Evolutionary conservation across 306 rosid genomes (phyloP), one percentile per base, ranked within the genome.

Genomic region (Cucurbita pepo): DNA sequence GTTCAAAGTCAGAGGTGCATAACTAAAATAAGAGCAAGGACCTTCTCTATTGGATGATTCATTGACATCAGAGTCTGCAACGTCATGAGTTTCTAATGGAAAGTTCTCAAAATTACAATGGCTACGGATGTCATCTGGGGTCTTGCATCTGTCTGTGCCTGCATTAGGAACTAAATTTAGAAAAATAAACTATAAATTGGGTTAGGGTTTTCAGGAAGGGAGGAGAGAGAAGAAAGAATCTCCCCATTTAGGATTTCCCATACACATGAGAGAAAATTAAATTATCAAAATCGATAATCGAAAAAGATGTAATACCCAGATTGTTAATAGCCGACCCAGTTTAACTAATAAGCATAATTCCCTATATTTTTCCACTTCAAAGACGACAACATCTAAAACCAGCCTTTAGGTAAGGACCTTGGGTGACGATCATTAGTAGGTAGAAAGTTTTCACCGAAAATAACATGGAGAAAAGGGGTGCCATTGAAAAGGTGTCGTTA

Each of bases 51-150:
- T 47, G 71, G 71, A 54, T 51, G 71, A 76, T 63, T 71, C 74
- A 79, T 72, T 80, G 72, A 79, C 83, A 83, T 78, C 84, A 52
- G 82, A 77, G 84, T 76, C 82, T 47, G 72, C 71, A 58, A 61
- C 53, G 78, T 48, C 44, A 72, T 60, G 81, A 65, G 81, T 80
- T 77, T 79, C 72, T 78, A 76, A 77, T 67, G 79, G 56, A 72
- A 74, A 54, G 70, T 75, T 76, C 67, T 79, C 81, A 15, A 52
- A 50, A 40, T 74, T 77, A 72, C 76, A 79, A 85, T 56, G 83
- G 60, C 77, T 84, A 45, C 71, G 84, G 76, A 81, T 83, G 73
- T 84, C 91, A 57, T 12, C 63, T 76, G 82, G 62, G 67, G 78
- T 81, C 76, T 71, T 83, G 72, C 56, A 74, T 72, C 53, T 53